A percentile compares a stretch with the other conserved stretches of the same genome.
Conservation (phyloP, 352 stramenopile species). For the Globisporangium rhizosaccharum region DNA sequence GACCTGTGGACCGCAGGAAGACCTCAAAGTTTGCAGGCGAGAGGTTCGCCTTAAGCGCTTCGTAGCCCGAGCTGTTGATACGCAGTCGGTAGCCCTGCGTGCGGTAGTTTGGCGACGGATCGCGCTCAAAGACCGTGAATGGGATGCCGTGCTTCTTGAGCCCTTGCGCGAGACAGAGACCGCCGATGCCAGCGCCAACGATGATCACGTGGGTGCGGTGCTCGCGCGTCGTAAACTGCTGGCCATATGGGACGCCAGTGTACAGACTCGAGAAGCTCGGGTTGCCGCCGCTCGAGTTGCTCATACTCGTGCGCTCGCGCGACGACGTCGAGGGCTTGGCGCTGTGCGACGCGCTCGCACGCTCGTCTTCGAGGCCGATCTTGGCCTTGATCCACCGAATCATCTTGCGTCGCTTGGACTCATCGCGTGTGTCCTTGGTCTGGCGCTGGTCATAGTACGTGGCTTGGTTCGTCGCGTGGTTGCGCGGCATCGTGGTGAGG, state of each 20-base stretch:
- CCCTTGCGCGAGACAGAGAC: slow-evolving; percentile 52
- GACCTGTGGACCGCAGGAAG: slow-evolving; percentile 41
- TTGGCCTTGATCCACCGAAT: slow-evolving; percentile 59
- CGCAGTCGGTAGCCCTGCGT: slow-evolving; percentile 55
- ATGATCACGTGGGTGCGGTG: slow-evolving; percentile 33
- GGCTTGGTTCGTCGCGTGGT: slow-evolving; percentile 2
- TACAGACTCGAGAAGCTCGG: slow-evolving; percentile 4
- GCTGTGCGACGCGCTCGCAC: slow-evolving; percentile 17
- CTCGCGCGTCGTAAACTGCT: slow-evolving; percentile 7
- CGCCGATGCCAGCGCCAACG: slow-evolving; percentile 49
- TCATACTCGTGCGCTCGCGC: background rate
- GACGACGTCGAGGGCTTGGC: slow-evolving; percentile 1
- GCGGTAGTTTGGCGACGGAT: slow-evolving; percentile 55
- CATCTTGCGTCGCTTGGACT: slow-evolving; percentile 51
- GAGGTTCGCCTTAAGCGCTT: slow-evolving; percentile 47
- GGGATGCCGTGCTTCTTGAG: slow-evolving; percentile 54
- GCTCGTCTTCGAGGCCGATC: slow-evolving; percentile 27
- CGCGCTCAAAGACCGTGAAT: slow-evolving; percentile 64
- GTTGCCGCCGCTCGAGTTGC: background rate
- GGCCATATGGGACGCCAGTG: slow-evolving; percentile 3
- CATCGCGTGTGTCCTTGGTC: slow-evolving; percentile 28
- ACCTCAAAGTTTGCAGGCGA: slow-evolving; percentile 47
- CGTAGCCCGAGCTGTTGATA: slow-evolving; percentile 54
- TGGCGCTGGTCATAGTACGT: slow-evolving; percentile 36
- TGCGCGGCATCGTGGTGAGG: slow-evolving; percentile 8